Evolutionary conservation across 331 rosid species (phyloP), one percentile per base, ranked within the genome.

Genomic region (Saraca asoca): DNA sequence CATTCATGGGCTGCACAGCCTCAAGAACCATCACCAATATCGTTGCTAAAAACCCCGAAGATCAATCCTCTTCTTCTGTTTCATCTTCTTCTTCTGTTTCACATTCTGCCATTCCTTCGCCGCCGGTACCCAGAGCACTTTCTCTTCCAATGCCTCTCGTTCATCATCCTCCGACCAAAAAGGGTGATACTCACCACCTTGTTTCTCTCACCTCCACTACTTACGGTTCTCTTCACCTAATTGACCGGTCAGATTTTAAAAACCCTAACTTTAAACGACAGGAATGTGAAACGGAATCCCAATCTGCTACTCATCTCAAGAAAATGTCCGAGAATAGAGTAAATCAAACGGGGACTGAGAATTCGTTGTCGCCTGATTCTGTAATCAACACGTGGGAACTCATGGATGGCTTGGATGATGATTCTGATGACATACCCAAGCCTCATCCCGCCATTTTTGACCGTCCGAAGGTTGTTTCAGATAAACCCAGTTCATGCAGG

Each of bases 381-480:
- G 97, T 91, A 37, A 84, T 91, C 79, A 91, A 91, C 81, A 86
- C 95, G 18, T 91, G 97, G 96, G 97, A 91, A 64, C 96, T 91
- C 75, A 88, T 91, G 97, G 82, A 88, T 78, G 97, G 90, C 43
- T 87, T 91, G 16, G 81, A 88, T 42, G 95, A 85, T 53, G 80
- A 63, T 41, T 34, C 62, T 12, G 54, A 52, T 2, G 61, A 33
- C 39, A 11, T 20, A 10, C 6, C 54, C 61, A 63, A 52, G 55
- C 56, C 57, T 41, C 18, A 45, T 12, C 11, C 66, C 15, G 69
- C 83, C 31, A 24, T 24, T 24, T 24, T 24, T 24, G 31, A 24
- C 31, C 31, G 31, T 24, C 31, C 31, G 43, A 76, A 29, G 6
- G 31, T 42, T 41, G 46, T 65, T 43, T 62, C 76, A 17, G 35